Conservation (phyloP, 495 filamentous ascomycete genomes). For the Xylaria curta region DNA sequence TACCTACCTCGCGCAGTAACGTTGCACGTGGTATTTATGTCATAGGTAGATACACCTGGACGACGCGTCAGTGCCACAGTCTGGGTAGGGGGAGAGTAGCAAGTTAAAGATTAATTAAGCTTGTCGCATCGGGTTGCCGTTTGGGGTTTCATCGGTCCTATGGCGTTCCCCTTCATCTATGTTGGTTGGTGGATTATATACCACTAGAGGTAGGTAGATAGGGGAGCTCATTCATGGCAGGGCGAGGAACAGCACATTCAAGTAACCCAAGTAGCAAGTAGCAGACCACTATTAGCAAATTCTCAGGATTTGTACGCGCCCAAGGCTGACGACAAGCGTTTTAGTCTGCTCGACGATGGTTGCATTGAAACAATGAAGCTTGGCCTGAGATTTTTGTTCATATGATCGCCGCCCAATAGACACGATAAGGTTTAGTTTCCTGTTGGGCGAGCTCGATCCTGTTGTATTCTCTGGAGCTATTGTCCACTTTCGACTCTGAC, state of each 20-base stretch:
- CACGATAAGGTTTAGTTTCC: conserved; percentile 14
- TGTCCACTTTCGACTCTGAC: conserved; percentile 3
- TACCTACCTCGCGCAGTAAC: conserved; percentile 6
- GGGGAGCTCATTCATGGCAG: background rate
- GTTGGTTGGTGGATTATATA: background rate
- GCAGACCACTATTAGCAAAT: conserved; percentile 2
- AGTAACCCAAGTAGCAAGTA: background rate
- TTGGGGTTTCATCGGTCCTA: conserved; percentile 19
- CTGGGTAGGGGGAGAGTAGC: background rate
- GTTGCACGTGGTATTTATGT: conserved; percentile 20
- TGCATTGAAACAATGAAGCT: conserved; percentile 11
- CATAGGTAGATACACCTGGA: background rate
- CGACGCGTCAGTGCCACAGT: conserved; percentile 5
- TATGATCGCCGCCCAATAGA: conserved; percentile 6
- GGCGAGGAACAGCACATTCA: background rate
- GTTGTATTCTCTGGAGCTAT: background rate
- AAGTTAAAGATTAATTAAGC: background rate
- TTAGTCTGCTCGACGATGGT: conserved; percentile 6
- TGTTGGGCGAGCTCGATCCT: background rate
- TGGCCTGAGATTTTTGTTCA: conserved; percentile 12
- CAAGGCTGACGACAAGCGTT: conserved; percentile 7
- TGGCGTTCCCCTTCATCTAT: conserved; percentile 6
- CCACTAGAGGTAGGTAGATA: background rate
- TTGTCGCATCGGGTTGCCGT: conserved; percentile 11
- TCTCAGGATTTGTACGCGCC: background rate